Percentiles rank a stretch among this genome's conserved stretches.
phyloP scores from a whole-genome alignment of 2,329 filamentous ascomycete genomes.

The Epicoccum sorghinum region DNA sequence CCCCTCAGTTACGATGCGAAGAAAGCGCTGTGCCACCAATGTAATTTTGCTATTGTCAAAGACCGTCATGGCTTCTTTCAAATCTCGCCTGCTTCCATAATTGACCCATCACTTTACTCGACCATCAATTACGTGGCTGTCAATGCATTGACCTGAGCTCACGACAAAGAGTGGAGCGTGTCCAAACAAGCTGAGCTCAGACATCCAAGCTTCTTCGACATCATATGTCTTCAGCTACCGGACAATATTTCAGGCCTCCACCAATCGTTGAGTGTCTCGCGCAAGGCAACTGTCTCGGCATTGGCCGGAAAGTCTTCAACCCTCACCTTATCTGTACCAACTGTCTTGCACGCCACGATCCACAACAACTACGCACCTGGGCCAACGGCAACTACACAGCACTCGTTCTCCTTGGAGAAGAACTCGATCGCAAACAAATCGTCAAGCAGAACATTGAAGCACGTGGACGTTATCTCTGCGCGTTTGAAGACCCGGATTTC shows the following conservation, averaged over 20 bases:
- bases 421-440: slow-evolving; percentile 26
- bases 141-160: slow-evolving; percentile 26
- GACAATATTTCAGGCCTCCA: slow-evolving; percentile 29
- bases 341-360: slow-evolving; percentile 35
- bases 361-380: slow-evolving; percentile 30
- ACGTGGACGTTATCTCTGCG: slow-evolving; percentile 30
- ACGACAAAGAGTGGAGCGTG: slow-evolving; percentile 21
- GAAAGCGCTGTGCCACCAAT: slow-evolving; percentile 8
- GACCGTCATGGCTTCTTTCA: background rate
- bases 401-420: slow-evolving; percentile 24
- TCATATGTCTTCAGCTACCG: slow-evolving; percentile 25
- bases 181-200: slow-evolving; percentile 19
- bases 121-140: slow-evolving; percentile 4
- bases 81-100: background rate
- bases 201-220: slow-evolving; percentile 22
- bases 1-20: background rate
- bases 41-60: background rate
- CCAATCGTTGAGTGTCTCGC: slow-evolving; percentile 32
- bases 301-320: slow-evolving; percentile 33
- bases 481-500: slow-evolving; percentile 37
- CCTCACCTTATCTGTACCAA: slow-evolving; percentile 28
- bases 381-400: slow-evolving; percentile 22
- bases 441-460: slow-evolving; percentile 33
- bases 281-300: slow-evolving; percentile 30
- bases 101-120: background rate